Base-by-base conservation (phyloP, 345 rosid genomes). In the Odontarrhena argentea region DNA sequence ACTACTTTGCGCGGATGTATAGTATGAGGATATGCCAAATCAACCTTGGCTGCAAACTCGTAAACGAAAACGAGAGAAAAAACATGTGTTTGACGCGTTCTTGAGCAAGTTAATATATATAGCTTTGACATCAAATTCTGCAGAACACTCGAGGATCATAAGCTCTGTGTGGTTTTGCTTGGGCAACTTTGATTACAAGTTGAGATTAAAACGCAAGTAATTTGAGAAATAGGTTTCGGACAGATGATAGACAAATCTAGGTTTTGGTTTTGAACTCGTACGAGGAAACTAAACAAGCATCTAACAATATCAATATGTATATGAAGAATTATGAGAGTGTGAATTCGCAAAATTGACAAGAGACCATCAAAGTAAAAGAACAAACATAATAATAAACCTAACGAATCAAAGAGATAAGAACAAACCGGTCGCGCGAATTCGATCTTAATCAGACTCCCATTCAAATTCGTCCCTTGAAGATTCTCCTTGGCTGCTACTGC, bases 351-450 rank as follows among this genome's bases (percentile, higher is more conserved):
- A 58, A 15, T 43, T 2, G 48, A 52, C 18, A 68, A 60, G 26
- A 44, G 14, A 65, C 46, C 4, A 60, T 46, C 55, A 24, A 13
- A 60, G 44, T 43, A 42, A 48, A 11, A n/a, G 30, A 57, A 35
- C 63, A 65, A 47, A 63, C 8, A 62, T 3, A 11, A 72, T 22
- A 18, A 24, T 41, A 69, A 80, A 15, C 75, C 76, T 70, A 78
- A 77, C 62, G 72, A 81, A 80, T 60, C 77, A 66, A 55, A 81
- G 74, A 77, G 88, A 82, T 68, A 68, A 78, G 90, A 72, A 88
- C 95, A 74, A 94, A 95, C 99, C 97, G 97, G 96, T 81, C 97
- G 86, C 10, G 99, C 96, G 81, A 81, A 95, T 88, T 95, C 96
- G 84, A 91, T 91, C 64, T 81, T 95, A 40, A 95, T 66, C 60